Percentiles rank a stretch among this genome's conserved stretches.
These are phyloP conservation scores for Ogataea hybrid DNA, from an alignment of 1,139 yeast genomes.

Conservation along the genomic window DNA sequence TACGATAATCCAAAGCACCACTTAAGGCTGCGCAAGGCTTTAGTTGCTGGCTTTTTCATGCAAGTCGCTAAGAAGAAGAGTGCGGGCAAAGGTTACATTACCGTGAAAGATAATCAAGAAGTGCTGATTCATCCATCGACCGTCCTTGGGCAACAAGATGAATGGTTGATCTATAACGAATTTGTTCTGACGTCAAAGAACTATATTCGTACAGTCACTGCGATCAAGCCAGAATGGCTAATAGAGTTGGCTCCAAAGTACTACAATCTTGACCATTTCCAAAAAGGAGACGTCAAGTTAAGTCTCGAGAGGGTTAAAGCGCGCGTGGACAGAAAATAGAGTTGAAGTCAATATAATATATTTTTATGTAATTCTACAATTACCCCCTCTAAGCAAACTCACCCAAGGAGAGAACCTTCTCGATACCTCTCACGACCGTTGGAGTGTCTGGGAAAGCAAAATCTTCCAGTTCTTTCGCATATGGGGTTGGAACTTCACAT, in stretches of 20 bases:
- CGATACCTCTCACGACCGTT: slow-evolving; percentile 85
- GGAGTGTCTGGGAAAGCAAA: slow-evolving; percentile 98
- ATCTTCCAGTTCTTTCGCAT: slow-evolving; percentile 94
- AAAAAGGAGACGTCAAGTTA: slow-evolving; percentile 79
- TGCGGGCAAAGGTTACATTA: slow-evolving; percentile 74
- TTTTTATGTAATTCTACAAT: slow-evolving; percentile 10
- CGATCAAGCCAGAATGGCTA: slow-evolving; percentile 87
- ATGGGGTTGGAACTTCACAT: slow-evolving; percentile 99
- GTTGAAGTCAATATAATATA: slow-evolving; percentile 4
- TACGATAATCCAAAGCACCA: slow-evolving; percentile 66
- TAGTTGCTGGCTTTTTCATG: slow-evolving; percentile 95
- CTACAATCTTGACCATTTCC: slow-evolving; percentile 70
- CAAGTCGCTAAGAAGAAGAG: slow-evolving; percentile 90
- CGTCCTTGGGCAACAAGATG: slow-evolving; percentile 79
- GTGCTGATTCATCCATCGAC: slow-evolving; percentile 93
- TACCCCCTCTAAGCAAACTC: slow-evolving; percentile 29
- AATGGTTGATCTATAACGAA: slow-evolving; percentile 94
- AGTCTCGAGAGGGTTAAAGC: slow-evolving; percentile 69
- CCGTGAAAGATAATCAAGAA: slow-evolving; percentile 94
- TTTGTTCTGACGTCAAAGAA: slow-evolving; percentile 92
- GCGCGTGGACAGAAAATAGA: slow-evolving; percentile 43
- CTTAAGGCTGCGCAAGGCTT: slow-evolving; percentile 78
- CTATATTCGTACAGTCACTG: slow-evolving; percentile 93
- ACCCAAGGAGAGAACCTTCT: slow-evolving; percentile 78
- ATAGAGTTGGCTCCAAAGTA: slow-evolving; percentile 85